Conservation (phyloP, 2,329 filamentous ascomycete genomes). For the Claviceps africana region DNA sequence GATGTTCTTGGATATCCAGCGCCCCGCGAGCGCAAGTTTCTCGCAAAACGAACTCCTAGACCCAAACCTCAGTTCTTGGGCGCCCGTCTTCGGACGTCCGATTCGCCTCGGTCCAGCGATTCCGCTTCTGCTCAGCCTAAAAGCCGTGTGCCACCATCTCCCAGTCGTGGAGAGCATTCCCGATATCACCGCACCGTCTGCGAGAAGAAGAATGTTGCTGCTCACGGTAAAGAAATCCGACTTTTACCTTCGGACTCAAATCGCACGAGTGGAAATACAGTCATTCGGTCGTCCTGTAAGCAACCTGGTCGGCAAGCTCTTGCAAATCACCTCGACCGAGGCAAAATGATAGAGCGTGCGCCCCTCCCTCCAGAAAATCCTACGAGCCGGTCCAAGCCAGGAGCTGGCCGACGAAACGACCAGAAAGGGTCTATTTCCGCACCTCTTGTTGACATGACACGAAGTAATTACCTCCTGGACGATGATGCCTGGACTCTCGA, state of each 20-base stretch:
- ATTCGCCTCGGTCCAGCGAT: not conserved
- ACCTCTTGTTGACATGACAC: not conserved
- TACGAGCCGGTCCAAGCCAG: not conserved
- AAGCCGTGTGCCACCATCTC: not conserved
- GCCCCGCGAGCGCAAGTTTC: slow-evolving; percentile 1
- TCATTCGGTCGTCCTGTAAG: not conserved
- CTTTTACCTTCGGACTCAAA: not conserved
- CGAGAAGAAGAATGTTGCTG: not conserved
- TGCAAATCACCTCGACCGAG: not conserved
- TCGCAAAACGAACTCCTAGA: slow-evolving; percentile 5
- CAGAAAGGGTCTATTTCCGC: not conserved
- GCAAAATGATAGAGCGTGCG: not conserved
- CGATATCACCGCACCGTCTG: not conserved
- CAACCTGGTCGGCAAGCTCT: not conserved
- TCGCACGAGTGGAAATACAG: not conserved
- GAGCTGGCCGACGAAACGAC: not conserved
- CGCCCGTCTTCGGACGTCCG: not conserved
- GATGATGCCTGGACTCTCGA: not conserved
- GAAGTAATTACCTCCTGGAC: not conserved
- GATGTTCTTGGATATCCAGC: not conserved
- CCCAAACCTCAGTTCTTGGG: not conserved
- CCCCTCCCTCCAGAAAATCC: not conserved
- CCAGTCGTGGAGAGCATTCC: not conserved
- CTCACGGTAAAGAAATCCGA: not conserved
- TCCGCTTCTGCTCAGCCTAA: not conserved